phyloP scores from a whole-genome alignment of 352 stramenopile genomes.

The Phytophthora sojae region DNA sequence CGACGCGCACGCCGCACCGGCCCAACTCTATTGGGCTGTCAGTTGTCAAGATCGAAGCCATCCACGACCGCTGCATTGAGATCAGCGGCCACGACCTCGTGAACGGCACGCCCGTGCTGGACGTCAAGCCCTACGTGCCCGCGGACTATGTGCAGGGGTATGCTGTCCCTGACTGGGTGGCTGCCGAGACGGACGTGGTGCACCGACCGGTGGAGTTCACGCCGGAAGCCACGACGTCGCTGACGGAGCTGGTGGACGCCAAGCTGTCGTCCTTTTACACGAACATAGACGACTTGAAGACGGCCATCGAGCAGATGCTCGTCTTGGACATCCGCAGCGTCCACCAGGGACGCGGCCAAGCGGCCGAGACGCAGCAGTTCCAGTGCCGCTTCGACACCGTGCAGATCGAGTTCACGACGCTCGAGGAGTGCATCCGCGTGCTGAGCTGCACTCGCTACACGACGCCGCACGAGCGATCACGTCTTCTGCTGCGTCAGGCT shows the following conservation, averaged over 20 bases:
- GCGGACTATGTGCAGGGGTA: conserved; percentile 73
- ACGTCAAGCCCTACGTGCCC: conserved; percentile 98
- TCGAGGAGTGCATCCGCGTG: conserved; percentile 73
- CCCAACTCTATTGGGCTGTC: conserved; percentile 95
- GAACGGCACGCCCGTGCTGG: conserved; percentile 97
- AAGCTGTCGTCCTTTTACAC: conserved; percentile 76
- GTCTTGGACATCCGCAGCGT: conserved; percentile 86
- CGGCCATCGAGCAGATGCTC: conserved; percentile 83
- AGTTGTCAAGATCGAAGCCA: conserved; percentile 90
- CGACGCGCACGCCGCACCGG: conserved; percentile 96
- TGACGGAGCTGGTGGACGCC: conserved; percentile 52
- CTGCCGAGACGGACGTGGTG: conserved; percentile 56
- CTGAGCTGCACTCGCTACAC: conserved; percentile 52
- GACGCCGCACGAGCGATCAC: conserved; percentile 37
- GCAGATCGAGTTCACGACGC: conserved; percentile 78
- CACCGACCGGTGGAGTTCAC: conserved; percentile 66
- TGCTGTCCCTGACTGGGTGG: conserved; percentile 76
- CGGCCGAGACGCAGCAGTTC: conserved; percentile 63
- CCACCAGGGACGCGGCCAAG: conserved; percentile 76
- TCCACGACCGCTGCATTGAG: conserved; percentile 84
- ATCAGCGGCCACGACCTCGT: conserved; percentile 95
- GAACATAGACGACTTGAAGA: conserved; percentile 52
- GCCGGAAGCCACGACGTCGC: conserved; percentile 39
- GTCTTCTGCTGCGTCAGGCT: conserved; percentile 29
- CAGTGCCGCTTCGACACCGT: conserved; percentile 81